Conservation (phyloP, 2,329 filamentous ascomycete genomes). For the Penicillium oxalicum region DNA sequence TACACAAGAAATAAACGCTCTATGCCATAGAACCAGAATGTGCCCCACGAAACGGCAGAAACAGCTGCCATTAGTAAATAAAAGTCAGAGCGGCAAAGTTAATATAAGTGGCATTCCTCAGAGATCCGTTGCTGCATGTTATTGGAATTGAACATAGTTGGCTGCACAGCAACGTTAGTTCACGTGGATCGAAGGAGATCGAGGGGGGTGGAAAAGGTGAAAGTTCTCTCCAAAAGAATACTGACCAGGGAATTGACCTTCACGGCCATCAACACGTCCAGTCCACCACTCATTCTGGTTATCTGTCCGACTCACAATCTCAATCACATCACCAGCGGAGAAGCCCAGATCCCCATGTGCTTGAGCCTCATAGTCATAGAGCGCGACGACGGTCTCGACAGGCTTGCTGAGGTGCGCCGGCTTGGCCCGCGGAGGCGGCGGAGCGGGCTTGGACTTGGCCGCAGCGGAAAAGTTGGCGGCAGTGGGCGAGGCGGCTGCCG, state of each 20-base stretch:
- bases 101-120: neutral
- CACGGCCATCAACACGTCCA: constrained; percentile 69
- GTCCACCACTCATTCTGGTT: constrained; percentile 98
- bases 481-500: constrained; percentile 32
- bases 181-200: too few relatives aligned
- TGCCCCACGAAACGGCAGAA: constrained; percentile 8
- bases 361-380: constrained; percentile 96
- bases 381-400: constrained; percentile 74
- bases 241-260: constrained; percentile 93
- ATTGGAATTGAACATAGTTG: constrained; percentile 36
- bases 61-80: constrained; percentile 1
- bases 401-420: constrained; percentile 66
- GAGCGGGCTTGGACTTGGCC: constrained; percentile 62
- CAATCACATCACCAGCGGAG: constrained; percentile 78
- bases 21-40: constrained; percentile 19
- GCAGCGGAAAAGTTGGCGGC: constrained; percentile 44
- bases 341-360: constrained; percentile 93
- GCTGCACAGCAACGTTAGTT: constrained; percentile 20
- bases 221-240: constrained; percentile 7
- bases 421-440: constrained; percentile 73
- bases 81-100: neutral
- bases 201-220: too few relatives aligned
- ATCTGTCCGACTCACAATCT: constrained; percentile 73
- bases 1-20: constrained; percentile 20
- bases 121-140: constrained; percentile 1